Conservation (phyloP, 768 basidiomycete species). For the Cystobasidium onofrii region DNA sequence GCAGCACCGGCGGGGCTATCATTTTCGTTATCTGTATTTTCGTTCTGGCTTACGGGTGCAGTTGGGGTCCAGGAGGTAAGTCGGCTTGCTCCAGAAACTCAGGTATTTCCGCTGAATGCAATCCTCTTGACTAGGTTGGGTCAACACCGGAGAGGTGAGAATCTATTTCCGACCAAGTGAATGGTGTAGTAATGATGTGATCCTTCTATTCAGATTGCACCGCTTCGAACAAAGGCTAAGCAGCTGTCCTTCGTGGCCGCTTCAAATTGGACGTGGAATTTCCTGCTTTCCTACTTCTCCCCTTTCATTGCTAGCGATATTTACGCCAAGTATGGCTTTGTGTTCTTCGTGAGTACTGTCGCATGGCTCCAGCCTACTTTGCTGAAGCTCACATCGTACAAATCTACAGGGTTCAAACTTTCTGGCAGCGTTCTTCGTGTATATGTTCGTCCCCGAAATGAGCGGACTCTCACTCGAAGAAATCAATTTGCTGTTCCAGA, state of each 20-base stretch:
- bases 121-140: background rate
- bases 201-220: constrained; percentile 3
- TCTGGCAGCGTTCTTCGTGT: constrained; percentile 24
- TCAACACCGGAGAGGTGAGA: constrained; percentile 21
- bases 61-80: constrained; percentile 24
- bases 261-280: constrained; percentile 28
- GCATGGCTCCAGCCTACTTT: background rate
- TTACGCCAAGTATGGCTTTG: constrained; percentile 30
- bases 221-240: constrained; percentile 31
- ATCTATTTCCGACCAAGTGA: no score
- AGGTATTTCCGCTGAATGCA: no score
- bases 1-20: background rate
- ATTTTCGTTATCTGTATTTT: constrained; percentile 30
- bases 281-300: constrained; percentile 6
- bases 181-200: no score
- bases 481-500: constrained; percentile 23
- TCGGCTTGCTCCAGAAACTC: no score
- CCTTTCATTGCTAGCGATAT: constrained; percentile 12
- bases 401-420: constrained; percentile 1
- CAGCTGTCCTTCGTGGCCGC: constrained; percentile 25
- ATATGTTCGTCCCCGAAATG: constrained; percentile 31
- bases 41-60: constrained; percentile 21
- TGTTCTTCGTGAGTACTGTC: constrained; percentile 20
- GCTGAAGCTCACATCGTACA: no score
- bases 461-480: constrained; percentile 25